Evolutionary conservation across 2,329 filamentous ascomycete genomes (phyloP), one percentile per base, ranked within the genome.

Genomic region (Waltergamsia citrina): DNA sequence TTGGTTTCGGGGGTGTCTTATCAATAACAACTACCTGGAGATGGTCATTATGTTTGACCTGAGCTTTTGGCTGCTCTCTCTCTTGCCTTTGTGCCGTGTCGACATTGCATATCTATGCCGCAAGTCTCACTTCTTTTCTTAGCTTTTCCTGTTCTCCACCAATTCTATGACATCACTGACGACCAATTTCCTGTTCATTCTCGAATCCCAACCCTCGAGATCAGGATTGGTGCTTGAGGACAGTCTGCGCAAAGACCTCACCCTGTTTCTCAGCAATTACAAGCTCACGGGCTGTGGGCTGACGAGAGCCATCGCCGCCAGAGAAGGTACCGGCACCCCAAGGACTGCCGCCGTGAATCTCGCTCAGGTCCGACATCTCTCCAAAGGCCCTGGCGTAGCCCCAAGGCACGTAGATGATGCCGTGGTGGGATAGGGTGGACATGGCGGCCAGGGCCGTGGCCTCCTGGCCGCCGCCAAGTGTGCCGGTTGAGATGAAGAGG

Each of bases 251-350:
- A 67, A 96, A 98, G 35, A 64, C 54, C 70, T 86, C 79, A 60
- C 92, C 92, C 67, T 98, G 92, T 47, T 73, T 72, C 41, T 68
- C 71, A 39, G 92, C 92, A 41, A 96, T 54, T 59, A 83, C 70
- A 41, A 94, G 65, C 70, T 98, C 92, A 47, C 76, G 69, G 7
- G 65, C 54, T 12, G 70, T 65, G 32, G 92, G 92, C 69, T 90
- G 80, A 52, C 92, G 81, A 38, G 81, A 85, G 48, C 92, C 92
- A 49, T 95, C 86, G 39, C 54, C 68, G 41, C 56, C 77, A 42
- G 88, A 70, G 49, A 94, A 93, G 44, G 90, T 94, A 54, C 92
- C 92, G 22, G 90, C 88, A 50, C 90, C 92, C 92, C 92, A 98
- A 25, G 92, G 71, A 40, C 73, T 78, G 41, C 92, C 92, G 52